These are phyloP conservation scores for Paxillus involutus DNA, from an alignment of 768 basidiomycete genomes.

Conservation along the genomic window DNA sequence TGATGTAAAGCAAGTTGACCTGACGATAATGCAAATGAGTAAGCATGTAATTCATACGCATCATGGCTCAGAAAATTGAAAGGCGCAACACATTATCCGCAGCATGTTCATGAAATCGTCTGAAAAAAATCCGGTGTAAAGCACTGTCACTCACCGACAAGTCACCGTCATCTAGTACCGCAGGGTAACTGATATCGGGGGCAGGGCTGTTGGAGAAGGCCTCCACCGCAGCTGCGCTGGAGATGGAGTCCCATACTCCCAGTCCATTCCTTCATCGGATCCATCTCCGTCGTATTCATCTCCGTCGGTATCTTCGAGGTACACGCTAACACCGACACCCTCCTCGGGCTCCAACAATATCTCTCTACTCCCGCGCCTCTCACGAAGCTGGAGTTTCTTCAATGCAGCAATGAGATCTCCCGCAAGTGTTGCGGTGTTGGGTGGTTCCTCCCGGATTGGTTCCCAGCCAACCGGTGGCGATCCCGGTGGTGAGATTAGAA, in stretches of 20 bases:
- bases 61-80: slow-evolving; percentile 34
- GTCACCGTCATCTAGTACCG: slow-evolving; percentile 25
- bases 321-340: slow-evolving; percentile 72
- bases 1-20: neutral
- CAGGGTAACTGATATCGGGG: slow-evolving; percentile 40
- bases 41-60: slow-evolving; percentile 2
- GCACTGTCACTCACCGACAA: slow-evolving; percentile 23
- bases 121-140: slow-evolving; percentile 10
- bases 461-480: slow-evolving; percentile 99
- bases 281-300: slow-evolving; percentile 28
- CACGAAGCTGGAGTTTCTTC: slow-evolving; percentile 60
- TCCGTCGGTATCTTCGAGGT: slow-evolving; percentile 70
- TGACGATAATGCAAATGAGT: slow-evolving; percentile 7
- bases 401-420: slow-evolving; percentile 85
- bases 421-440: slow-evolving; percentile 80
- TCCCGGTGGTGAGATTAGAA: slow-evolving; percentile 96
- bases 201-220: slow-evolving; percentile 54
- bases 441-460: slow-evolving; percentile 85
- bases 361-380: slow-evolving; percentile 42
- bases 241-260: slow-evolving; percentile 55
- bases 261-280: slow-evolving; percentile 39
- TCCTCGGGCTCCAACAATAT: slow-evolving; percentile 69
- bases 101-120: slow-evolving; percentile 56
- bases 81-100: slow-evolving; percentile 70
- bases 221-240: slow-evolving; percentile 54